phyloP scores from a whole-genome alignment of 2,329 filamentous ascomycete genomes.

The Fusarium sp. region DNA sequence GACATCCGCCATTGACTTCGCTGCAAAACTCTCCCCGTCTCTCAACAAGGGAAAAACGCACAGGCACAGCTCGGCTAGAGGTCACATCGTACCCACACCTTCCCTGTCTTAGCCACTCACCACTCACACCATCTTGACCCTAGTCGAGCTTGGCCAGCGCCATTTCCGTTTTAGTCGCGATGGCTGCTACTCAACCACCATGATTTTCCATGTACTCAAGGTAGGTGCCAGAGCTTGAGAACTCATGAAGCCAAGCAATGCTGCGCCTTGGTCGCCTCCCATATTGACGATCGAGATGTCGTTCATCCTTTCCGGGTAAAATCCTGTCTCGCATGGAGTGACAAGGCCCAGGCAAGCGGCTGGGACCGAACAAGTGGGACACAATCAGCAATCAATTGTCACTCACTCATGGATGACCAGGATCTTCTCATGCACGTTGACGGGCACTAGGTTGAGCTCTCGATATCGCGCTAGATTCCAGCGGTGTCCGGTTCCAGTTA shows the following conservation, averaged over 20 bases:
- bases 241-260: not conserved
- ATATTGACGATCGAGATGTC: not conserved
- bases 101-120: constrained; percentile 31
- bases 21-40: constrained; percentile 24
- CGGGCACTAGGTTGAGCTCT: constrained; percentile 27
- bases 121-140: constrained; percentile 30
- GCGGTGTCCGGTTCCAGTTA: constrained; percentile 3
- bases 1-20: constrained; percentile 29
- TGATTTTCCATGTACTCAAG: constrained; percentile 5
- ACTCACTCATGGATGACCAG: constrained; percentile 1
- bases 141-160: constrained; percentile 32
- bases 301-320: not conserved
- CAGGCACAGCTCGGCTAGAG: constrained; percentile 34
- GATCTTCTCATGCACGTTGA: constrained; percentile 14
- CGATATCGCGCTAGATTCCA: constrained; percentile 26
- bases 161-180: constrained; percentile 37
- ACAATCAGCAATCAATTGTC: constrained; percentile 15
- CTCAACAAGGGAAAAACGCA: constrained; percentile 35
- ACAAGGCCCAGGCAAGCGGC: constrained; percentile 16
- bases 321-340: not conserved
- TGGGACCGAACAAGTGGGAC: constrained; percentile 21
- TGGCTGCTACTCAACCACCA: constrained; percentile 38
- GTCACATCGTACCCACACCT: constrained; percentile 30
- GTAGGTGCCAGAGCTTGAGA: constrained; percentile 2
- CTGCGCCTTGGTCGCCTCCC: not conserved